A percentile compares a stretch with the other conserved stretches of the same genome.
These are phyloP conservation scores for Neolentinus lepideus DNA, from an alignment of 1,284 basidiomycete genomes.

Conservation along the genomic window DNA sequence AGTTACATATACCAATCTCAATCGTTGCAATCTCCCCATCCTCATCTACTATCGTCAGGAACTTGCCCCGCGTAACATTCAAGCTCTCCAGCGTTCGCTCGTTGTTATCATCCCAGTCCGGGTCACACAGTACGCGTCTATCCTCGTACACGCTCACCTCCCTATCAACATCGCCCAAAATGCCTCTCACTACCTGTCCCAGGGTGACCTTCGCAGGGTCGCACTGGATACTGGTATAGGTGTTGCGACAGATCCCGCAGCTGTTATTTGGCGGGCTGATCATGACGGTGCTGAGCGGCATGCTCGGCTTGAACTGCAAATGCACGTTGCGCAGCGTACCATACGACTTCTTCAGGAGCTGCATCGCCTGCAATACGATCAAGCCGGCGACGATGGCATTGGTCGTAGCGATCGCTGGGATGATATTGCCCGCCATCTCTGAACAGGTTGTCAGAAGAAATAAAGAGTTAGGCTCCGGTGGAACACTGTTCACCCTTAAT, in stretches of 20 bases:
- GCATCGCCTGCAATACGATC: constrained; percentile 88
- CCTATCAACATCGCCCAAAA: constrained; percentile 45
- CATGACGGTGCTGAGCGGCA: constrained; percentile 64
- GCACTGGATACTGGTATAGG: constrained; percentile 71
- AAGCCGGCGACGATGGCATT: constrained; percentile 96
- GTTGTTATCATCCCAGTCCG: constrained; percentile 85
- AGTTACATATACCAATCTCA: constrained; percentile 59
- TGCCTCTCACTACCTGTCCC: constrained; percentile 62
- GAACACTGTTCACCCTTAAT: constrained; percentile 75
- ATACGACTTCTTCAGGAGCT: constrained; percentile 67
- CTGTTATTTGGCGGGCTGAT: constrained; percentile 60
- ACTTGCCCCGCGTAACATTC: constrained; percentile 68
- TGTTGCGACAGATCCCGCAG: constrained; percentile 85
- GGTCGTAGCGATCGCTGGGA: constrained; percentile 97
- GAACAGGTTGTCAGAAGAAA: not conserved
- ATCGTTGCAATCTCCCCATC: constrained; percentile 75
- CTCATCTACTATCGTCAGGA: constrained; percentile 84
- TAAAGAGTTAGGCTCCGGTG: not conserved
- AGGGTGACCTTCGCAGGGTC: constrained; percentile 63
- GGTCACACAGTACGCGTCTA: constrained; percentile 75
- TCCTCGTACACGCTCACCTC: constrained; percentile 88
- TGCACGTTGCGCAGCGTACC: constrained; percentile 60
- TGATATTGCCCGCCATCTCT: constrained; percentile 99
- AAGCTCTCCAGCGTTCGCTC: constrained; percentile 68
- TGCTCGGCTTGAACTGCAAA: constrained; percentile 66